Base-by-base conservation (phyloP, 805 yeast species). In the Nakazawaea pomicola region DNA sequence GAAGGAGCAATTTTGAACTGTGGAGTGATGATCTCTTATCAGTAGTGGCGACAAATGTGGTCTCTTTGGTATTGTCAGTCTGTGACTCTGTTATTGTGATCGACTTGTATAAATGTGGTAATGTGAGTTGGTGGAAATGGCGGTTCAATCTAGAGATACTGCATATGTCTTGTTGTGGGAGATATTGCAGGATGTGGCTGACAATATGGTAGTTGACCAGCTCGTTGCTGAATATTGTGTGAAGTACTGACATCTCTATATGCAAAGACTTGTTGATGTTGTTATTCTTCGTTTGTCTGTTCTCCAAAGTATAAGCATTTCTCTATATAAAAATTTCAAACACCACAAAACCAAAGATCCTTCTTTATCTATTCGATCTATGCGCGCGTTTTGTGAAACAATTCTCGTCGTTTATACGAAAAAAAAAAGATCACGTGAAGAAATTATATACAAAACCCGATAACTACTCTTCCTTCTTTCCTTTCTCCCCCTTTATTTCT, bases 401-500 rank as follows among this genome's bases (percentile, higher is more conserved):
- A n/a, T n/a, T n/a, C n/a, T n/a, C n/a, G n/a, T n/a, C n/a, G n/a
- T n/a, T n/a, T n/a, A 33, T 20, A 23, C 28, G 15, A n/a, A 33
- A 25, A n/a, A n/a, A n/a, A n/a, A n/a, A n/a, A n/a, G n/a, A n/a
- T n/a, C n/a, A n/a, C n/a, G n/a, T n/a, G n/a, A n/a, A n/a, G n/a
- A n/a, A n/a, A n/a, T n/a, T n/a, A n/a, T n/a, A 7, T 23, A 23
- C 25, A 23, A 23, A 23, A 7, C 25, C 25, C 25, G 25, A 23
- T 23, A 23, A 23, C 25, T 23, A 8, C 10, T 10, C 10, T 8
- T 23, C 10, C 25, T 23, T 10, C 7, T 23, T 23, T 23, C 25
- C 10, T 8, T 23, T 7, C 25, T 23, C 25, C 7, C 36, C 14
- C 18, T 12, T 33, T 15, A 33, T 27, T 52, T 53, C n/a, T 54